Evolutionary conservation across 176 grass and related monocot genomes (phyloP).

Genomic region (Puya raimondii): DNA sequence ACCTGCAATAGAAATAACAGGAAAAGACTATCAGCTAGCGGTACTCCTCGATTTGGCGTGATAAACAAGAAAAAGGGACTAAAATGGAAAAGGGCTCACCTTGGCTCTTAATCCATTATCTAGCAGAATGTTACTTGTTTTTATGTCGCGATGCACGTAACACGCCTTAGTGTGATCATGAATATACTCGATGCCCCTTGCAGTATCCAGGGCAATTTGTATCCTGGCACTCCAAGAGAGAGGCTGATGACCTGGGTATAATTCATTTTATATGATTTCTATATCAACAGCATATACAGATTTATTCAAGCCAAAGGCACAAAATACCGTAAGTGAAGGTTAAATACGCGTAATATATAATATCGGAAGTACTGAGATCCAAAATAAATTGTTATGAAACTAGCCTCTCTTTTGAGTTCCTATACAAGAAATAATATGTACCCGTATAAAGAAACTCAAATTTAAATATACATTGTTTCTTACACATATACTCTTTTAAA

Average conservation of each 20-base stretch:
- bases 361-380: too few relatives aligned
- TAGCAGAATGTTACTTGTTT: slow-evolving; percentile 67
- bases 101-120: slow-evolving; percentile 56
- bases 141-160: slow-evolving; percentile 63
- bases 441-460: too few relatives aligned
- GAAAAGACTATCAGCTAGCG: neutral
- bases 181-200: slow-evolving; percentile 65
- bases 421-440: too few relatives aligned
- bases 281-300: neutral
- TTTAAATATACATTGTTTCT: too few relatives aligned
- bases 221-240: slow-evolving; percentile 70
- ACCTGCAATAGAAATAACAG: slow-evolving; percentile 30
- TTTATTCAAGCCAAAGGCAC: neutral
- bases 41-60: neutral
- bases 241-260: slow-evolving; percentile 35
- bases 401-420: too few relatives aligned
- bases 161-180: slow-evolving; percentile 69
- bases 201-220: slow-evolving; percentile 56
- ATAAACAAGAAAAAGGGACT: neutral
- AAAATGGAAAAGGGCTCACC: slow-evolving; percentile 13
- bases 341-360: too few relatives aligned
- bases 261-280: neutral
- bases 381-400: too few relatives aligned
- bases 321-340: too few relatives aligned
- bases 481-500: too few relatives aligned